Evolutionary conservation across 2,329 filamentous ascomycete genomes (phyloP), one percentile per base, ranked within the genome.

Genomic region (Aspergillus alliaceus): DNA sequence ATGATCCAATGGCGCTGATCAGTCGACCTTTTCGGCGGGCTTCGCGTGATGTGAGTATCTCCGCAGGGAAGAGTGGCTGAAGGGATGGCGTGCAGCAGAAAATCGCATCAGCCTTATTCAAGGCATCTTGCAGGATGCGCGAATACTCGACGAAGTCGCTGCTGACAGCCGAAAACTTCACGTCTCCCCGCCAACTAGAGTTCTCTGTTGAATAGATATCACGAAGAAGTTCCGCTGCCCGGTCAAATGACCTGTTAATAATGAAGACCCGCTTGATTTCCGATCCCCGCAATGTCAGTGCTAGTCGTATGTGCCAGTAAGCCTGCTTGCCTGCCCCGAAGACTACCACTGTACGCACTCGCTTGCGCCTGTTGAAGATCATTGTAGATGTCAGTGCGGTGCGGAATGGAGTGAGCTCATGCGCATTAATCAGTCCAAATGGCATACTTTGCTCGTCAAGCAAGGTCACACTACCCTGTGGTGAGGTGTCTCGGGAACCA

Each of bases 291-390:
- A 80, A 68, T 50, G 95, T 81, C 61, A 98, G 82, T 0, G 93
- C 88, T 4, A 98, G 83, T 1, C 92, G 88, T 42, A 96, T 86
- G 72, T 97, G 93, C 93, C 93, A 98, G 78, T 93, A 96, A 12
- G 93, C 93, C 77, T 97, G 93, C 65, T 89, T 86, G 46, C 93
- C 93, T 32, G 89, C 88, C 24, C 93, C 93, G 72, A 97, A 98
- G 53, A 96, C 88, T 14, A 89, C 87, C 11, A 97, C 70, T 14
- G 87, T 90, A 69, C 88, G 87, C 40, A 96, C 88, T 27, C 83
- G 83, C 54, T 83, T 79, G 55, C 93, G 90, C 66, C 74, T 82
- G 68, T 85, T 84, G 18, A 88, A 79, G 63, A 89, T 78, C 56
- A 87, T 84, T 12, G 83, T 82, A 6, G 78, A 68, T 0, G 84